Conservation (phyloP, 1,284 basidiomycete genomes). For the Salmacisia buchloeana region DNA sequence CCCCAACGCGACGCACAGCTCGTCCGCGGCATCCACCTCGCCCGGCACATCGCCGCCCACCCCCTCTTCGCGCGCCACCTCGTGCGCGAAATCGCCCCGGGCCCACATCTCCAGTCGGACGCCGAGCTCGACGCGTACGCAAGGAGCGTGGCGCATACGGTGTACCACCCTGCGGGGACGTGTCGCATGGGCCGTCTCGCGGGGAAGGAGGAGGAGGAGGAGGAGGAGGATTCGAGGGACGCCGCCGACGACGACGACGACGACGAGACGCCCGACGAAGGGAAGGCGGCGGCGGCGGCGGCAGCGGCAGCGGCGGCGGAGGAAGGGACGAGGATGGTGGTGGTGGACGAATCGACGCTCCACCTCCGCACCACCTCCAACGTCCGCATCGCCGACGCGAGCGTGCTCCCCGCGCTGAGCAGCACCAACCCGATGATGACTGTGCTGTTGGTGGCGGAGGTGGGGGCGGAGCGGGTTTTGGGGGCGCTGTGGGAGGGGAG, state of each 20-base stretch:
- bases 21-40: conserved; percentile 58
- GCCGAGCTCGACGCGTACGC: conserved; percentile 47
- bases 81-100: conserved; percentile 52
- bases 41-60: conserved; percentile 53
- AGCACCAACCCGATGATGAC: conserved; percentile 44
- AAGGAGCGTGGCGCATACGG: conserved; percentile 48
- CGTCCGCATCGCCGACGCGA: conserved; percentile 47
- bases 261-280: no score
- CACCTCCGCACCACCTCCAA: conserved; percentile 40
- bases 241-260: conserved; percentile 39
- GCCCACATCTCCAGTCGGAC: conserved; percentile 45
- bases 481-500: background rate
- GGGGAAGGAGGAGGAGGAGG: conserved; percentile 24
- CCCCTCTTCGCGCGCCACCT: conserved; percentile 53
- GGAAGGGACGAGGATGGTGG: conserved; percentile 32
- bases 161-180: conserved; percentile 50
- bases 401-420: conserved; percentile 45
- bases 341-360: conserved; percentile 45
- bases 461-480: conserved; percentile 43
- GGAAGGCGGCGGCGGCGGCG: no score
- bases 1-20: no score
- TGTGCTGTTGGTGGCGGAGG: conserved; percentile 45
- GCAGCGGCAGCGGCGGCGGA: conserved; percentile 11
- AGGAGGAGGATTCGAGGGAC: conserved; percentile 44
- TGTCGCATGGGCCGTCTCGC: conserved; percentile 48